A percentile compares a stretch with the other conserved stretches of the same genome.
These are phyloP conservation scores for Trapa incisa DNA, from an alignment of 345 rosid species.

Conservation along the genomic window DNA sequence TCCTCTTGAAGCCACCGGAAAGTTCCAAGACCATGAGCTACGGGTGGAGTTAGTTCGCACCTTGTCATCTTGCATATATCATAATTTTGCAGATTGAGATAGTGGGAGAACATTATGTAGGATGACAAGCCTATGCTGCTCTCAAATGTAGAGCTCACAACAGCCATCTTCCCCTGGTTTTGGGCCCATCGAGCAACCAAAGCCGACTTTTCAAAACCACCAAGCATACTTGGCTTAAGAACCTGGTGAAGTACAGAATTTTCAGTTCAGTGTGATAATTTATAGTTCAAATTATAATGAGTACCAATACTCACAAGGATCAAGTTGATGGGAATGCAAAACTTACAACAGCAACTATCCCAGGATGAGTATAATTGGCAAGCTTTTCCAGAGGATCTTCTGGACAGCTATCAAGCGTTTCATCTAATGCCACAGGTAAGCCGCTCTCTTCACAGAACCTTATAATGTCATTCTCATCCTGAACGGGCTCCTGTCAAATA, in stretches of 20 bases:
- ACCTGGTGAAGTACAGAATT: slow-evolving; percentile 28
- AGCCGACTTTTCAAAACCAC: slow-evolving; percentile 82
- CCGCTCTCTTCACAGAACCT: slow-evolving; percentile 86
- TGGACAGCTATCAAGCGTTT: slow-evolving; percentile 50
- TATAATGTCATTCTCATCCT: slow-evolving; percentile 50
- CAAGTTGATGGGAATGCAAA: slow-evolving; percentile 1
- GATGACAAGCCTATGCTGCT: slow-evolving; percentile 67
- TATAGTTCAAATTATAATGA: background rate
- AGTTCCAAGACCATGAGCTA: slow-evolving; percentile 95
- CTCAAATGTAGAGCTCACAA: slow-evolving; percentile 83
- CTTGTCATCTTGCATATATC: slow-evolving; percentile 27
- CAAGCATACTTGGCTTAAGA: slow-evolving; percentile 77
- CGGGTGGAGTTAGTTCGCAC: slow-evolving; percentile 20
- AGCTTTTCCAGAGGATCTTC: slow-evolving; percentile 48
- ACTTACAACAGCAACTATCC: slow-evolving; percentile 86
- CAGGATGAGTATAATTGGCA: slow-evolving; percentile 49
- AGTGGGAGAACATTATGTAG: slow-evolving; percentile 52
- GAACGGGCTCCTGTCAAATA: slow-evolving; percentile 76
- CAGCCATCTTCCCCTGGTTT: slow-evolving; percentile 69
- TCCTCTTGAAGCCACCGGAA: slow-evolving; percentile 79
- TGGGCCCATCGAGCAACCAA: slow-evolving; percentile 78
- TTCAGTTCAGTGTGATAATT: background rate
- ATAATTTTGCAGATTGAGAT: slow-evolving; percentile 55
- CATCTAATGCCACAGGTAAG: slow-evolving; percentile 87
- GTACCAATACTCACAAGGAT: background rate